Base-by-base conservation (phyloP, 306 rosid genomes). In the Geum urbanum region DNA sequence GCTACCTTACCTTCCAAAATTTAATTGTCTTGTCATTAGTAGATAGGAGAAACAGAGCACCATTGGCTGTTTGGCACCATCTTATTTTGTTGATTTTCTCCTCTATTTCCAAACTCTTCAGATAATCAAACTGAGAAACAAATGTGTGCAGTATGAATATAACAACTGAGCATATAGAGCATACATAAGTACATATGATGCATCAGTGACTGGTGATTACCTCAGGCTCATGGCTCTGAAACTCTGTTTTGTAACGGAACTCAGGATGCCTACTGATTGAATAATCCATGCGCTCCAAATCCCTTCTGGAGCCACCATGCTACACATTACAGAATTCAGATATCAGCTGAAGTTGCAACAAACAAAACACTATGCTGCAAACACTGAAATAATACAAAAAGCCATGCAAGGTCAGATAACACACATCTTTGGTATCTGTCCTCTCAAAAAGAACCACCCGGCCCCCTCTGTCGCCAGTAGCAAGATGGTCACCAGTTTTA, bases 151-250 rank as follows among this genome's bases (percentile, higher is more conserved):
- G 45, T 41, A 66, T 70, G 52, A 74, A 49, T 57, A 49, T 50
- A 77, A 62, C n/a, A 70, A 63, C 76, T 56, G 70, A 57, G 35
- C 55, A 59, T 16, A 58, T 43, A 54, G 48, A 70, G 51, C 55
- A 65, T 57, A 59, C 50, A 16, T 16, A 35, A 77, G 60, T 32
- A 22, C 4, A 50, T 49, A 56, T 9, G 32, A 45, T 12, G 75
- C 65, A 51, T 46, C 39, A 41, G 37, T 32, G 62, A 60, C 39
- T 50, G 63, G 22, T 3, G n/a, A 7, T 51, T 74, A 82, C 99
- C 97, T 95, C 99, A 6, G 99, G 99, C 84, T 95, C 99, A 68
- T 95, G 99, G 82, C 97, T 91, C 89, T 95, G 99, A 80, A 95
- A 95, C 91, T 95, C 99, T 4, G 99, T 95, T 85, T 95, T 91